Conservation (phyloP, 140 eudicot genomes). For the Cichorium intybus region DNA sequence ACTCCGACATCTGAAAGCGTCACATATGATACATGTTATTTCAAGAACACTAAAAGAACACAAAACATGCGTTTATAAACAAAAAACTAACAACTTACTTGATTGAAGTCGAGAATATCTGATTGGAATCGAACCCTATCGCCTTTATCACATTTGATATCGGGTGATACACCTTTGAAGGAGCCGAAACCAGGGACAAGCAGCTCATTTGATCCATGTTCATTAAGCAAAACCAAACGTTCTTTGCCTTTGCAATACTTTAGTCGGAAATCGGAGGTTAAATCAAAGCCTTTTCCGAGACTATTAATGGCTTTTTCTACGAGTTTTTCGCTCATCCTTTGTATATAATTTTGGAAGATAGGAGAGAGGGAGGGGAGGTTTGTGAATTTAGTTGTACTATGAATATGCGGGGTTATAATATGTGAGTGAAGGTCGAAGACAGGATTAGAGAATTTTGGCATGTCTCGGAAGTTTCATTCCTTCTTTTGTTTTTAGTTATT, state of each 20-base stretch:
- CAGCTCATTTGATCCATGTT: slow-evolving; percentile 38
- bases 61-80: neutral
- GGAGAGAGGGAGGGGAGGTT: slow-evolving; percentile 2
- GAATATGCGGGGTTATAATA: slow-evolving; percentile 16
- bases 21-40: slow-evolving; percentile 8
- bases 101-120: slow-evolving; percentile 77
- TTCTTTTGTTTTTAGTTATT: slow-evolving; percentile 1
- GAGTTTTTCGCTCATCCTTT: slow-evolving; percentile 38
- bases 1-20: slow-evolving; percentile 73
- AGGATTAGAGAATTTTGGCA: slow-evolving; percentile 22
- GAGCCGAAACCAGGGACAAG: slow-evolving; percentile 70
- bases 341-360: neutral
- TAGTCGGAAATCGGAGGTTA: slow-evolving; percentile 83
- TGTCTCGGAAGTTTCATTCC: slow-evolving; percentile 29
- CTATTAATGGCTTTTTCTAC: slow-evolving; percentile 57
- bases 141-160: slow-evolving; percentile 91
- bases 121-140: slow-evolving; percentile 86
- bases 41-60: neutral
- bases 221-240: slow-evolving; percentile 58
- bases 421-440: slow-evolving; percentile 13
- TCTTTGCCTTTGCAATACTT: slow-evolving; percentile 83
- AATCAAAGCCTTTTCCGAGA: slow-evolving; percentile 91
- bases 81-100: slow-evolving; percentile 32
- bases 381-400: slow-evolving; percentile 1
- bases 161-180: slow-evolving; percentile 49